A percentile compares a stretch with the other conserved stretches of the same genome.
Conservation (phyloP, 345 rosid genomes). For the Eucalyptus fibrosa region DNA sequence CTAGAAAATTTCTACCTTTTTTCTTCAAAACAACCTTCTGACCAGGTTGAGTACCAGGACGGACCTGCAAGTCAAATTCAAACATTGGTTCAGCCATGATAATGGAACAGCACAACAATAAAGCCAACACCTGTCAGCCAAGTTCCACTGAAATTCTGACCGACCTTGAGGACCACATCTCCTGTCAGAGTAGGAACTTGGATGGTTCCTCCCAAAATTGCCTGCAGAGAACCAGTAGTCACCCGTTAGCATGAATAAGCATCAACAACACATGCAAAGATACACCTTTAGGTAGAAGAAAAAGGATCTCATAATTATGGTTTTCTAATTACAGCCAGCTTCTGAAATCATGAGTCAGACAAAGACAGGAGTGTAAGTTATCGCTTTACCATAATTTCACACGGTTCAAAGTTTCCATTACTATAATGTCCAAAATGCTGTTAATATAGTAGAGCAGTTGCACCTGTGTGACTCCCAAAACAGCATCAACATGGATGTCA, state of each 20-base stretch:
- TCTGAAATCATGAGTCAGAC: not conserved
- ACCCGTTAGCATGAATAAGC: not conserved
- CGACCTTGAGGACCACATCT: conserved; percentile 95
- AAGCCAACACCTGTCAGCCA: not conserved
- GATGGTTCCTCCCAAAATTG: conserved; percentile 92
- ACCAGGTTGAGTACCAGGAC: conserved; percentile 96
- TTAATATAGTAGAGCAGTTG: not conserved
- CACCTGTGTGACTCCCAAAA: conserved; percentile 80
- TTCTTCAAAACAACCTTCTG: conserved; percentile 94
- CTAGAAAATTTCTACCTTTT: conserved; percentile 44
- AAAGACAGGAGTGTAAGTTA: not conserved
- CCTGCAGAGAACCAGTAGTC: conserved; percentile 35
- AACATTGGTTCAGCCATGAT: not conserved
- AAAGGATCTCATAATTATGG: not conserved
- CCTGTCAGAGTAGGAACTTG: conserved; percentile 97
- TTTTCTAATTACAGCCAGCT: not conserved
- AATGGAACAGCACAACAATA: not conserved
- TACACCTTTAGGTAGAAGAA: not conserved
- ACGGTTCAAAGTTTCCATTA: not conserved
- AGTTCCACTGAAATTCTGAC: not conserved
- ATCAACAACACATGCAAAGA: not conserved
- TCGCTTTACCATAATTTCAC: not conserved
- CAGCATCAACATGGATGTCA: conserved; percentile 77
- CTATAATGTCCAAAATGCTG: not conserved
- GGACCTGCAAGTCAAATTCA: conserved; percentile 39